A percentile compares a stretch with the other conserved stretches of the same genome.
Evolutionary conservation across 1,139 yeast species (phyloP).

Genomic region (Geotrichum restrictum): DNA sequence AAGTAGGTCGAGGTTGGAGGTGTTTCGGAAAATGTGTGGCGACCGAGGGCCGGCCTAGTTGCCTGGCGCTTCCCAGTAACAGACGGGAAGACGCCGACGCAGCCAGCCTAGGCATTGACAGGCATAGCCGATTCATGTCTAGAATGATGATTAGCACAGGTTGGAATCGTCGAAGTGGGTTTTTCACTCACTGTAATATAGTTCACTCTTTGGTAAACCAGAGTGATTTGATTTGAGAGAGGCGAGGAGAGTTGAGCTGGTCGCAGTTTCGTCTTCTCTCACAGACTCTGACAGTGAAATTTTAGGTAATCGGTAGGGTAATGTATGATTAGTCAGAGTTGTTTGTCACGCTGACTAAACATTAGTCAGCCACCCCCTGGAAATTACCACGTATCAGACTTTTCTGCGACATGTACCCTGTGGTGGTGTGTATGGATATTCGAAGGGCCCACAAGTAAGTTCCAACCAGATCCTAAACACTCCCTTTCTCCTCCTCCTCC

Average conservation of each 20-base stretch:
- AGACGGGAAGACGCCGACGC: conserved; percentile 2
- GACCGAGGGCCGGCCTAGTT: neutral
- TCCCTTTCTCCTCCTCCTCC: neutral
- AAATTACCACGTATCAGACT: conserved; percentile 8
- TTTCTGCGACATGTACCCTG: neutral
- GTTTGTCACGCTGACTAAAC: neutral
- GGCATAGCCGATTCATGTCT: conserved; percentile 14
- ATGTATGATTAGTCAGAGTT: neutral
- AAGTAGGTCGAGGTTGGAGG: neutral
- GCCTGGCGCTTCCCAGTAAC: conserved; percentile 1
- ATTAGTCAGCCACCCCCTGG: neutral
- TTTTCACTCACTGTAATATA: neutral
- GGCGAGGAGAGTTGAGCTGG: neutral
- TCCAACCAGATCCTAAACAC: neutral
- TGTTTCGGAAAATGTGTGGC: neutral
- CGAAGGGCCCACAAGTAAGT: neutral
- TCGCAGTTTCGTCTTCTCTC: neutral
- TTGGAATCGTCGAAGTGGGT: neutral
- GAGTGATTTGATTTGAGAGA: neutral
- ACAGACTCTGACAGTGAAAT: neutral
- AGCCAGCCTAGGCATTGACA: conserved; percentile 9
- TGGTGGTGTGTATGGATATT: neutral
- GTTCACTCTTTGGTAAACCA: neutral
- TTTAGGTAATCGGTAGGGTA: neutral
- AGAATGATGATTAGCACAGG: neutral